Percentiles rank a stretch among this genome's conserved stretches.
Conservation (phyloP, 2,329 filamentous ascomycete genomes). For the Tolypocladium paradoxum region DNA sequence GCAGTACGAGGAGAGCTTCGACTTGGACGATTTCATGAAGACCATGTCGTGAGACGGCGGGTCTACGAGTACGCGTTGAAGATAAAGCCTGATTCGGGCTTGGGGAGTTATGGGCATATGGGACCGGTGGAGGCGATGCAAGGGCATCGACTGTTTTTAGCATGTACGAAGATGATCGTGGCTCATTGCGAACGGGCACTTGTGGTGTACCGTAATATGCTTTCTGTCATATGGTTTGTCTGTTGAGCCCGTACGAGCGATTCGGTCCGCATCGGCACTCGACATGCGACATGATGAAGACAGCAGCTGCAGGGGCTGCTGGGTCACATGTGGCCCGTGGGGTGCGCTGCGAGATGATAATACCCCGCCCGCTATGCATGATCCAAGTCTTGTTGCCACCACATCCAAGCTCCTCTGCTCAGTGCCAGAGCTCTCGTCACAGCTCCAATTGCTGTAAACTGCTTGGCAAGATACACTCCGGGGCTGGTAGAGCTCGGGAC, state of each 20-base stretch:
- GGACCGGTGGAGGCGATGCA: background rate
- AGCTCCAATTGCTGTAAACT: background rate
- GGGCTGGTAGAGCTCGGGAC: background rate
- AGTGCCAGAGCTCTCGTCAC: background rate
- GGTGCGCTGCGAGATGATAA: background rate
- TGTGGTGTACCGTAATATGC: background rate
- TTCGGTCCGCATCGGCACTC: too few relatives aligned
- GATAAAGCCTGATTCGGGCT: background rate
- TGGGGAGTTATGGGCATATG: background rate
- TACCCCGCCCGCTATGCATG: background rate
- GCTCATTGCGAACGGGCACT: background rate
- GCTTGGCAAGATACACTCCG: too few relatives aligned
- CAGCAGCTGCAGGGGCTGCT: background rate
- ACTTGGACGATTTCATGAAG: conserved; percentile 88
- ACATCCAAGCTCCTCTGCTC: background rate
- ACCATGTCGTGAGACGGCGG: conserved; percentile 57
- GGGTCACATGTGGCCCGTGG: background rate
- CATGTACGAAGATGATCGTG: background rate
- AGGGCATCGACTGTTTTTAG: background rate
- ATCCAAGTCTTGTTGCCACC: background rate
- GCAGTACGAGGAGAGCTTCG: conserved; percentile 97
- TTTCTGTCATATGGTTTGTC: background rate
- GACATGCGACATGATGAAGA: too few relatives aligned
- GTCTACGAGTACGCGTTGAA: background rate
- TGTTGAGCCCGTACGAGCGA: too few relatives aligned